A percentile compares a stretch with the other conserved stretches of the same genome.
These are phyloP conservation scores for Ramaria rubella DNA, from an alignment of 768 basidiomycete genomes.

Conservation along the genomic window DNA sequence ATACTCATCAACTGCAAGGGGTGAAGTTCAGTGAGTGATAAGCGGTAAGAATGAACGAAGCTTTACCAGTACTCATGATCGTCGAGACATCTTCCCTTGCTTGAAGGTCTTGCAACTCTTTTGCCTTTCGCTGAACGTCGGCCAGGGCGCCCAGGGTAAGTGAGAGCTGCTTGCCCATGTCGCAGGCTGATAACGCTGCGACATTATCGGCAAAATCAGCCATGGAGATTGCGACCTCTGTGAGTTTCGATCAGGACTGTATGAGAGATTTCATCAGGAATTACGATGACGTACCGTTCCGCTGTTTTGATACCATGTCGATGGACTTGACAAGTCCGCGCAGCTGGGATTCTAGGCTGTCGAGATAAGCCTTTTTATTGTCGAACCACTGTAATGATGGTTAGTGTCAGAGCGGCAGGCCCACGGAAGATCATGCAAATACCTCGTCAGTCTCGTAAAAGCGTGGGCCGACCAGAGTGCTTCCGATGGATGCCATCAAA, in stretches of 20 bases:
- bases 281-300: constrained; percentile 47
- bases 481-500: constrained; percentile 76
- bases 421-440: no score
- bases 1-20: constrained; percentile 71
- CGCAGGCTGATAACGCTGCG: constrained; percentile 63
- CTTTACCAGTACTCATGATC: constrained; percentile 65
- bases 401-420: background rate
- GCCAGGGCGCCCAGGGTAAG: constrained; percentile 63
- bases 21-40: background rate
- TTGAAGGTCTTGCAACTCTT: constrained; percentile 68
- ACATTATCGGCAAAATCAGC: constrained; percentile 78
- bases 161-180: constrained; percentile 68
- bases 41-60: background rate
- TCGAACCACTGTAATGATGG: constrained; percentile 77
- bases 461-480: constrained; percentile 68
- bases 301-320: constrained; percentile 76
- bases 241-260: background rate
- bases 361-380: constrained; percentile 74
- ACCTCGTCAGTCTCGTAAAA: constrained; percentile 90
- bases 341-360: constrained; percentile 84
- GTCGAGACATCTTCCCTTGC: constrained; percentile 78
- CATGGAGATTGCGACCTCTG: constrained; percentile 63
- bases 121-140: constrained; percentile 65
- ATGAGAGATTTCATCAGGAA: background rate
- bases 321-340: constrained; percentile 83